Percentiles rank a stretch among this genome's conserved stretches.
These are phyloP conservation scores for Aspergillus carlsbadensis DNA, from an alignment of 495 filamentous ascomycete species.

Conservation along the genomic window DNA sequence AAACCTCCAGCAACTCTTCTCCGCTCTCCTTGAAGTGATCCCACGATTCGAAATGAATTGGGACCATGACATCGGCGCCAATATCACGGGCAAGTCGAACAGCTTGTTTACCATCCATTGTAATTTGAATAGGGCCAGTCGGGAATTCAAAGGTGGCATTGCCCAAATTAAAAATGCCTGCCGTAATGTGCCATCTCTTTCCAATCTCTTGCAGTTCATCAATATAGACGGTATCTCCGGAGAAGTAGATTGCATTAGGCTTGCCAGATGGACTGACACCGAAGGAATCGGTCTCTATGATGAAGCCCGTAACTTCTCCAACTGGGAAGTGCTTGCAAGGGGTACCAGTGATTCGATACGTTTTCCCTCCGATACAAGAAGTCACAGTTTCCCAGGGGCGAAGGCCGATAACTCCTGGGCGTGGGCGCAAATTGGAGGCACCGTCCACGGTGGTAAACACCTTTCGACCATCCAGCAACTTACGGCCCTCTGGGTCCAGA, in stretches of 20 bases:
- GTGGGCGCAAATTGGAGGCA: neutral
- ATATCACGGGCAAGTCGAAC: constrained; percentile 40
- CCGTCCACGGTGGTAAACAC: neutral
- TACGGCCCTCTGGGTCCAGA: neutral
- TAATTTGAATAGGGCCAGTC: constrained; percentile 41
- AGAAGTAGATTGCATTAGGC: constrained; percentile 55
- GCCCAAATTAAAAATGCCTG: constrained; percentile 31
- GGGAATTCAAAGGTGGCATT: constrained; percentile 24
- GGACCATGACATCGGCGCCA: constrained; percentile 48
- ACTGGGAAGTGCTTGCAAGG: constrained; percentile 5
- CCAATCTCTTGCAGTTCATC: constrained; percentile 35
- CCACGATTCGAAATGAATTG: constrained; percentile 56
- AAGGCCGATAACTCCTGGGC: neutral
- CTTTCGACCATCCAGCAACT: neutral
- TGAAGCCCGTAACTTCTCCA: constrained; percentile 4
- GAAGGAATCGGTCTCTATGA: constrained; percentile 27
- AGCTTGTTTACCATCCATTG: constrained; percentile 50
- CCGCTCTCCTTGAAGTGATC: constrained; percentile 44
- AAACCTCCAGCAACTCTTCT: constrained; percentile 20
- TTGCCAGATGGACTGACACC: constrained; percentile 33
- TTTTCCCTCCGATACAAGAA: neutral
- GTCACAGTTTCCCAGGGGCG: constrained; percentile 3
- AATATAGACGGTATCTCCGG: constrained; percentile 55
- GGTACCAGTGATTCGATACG: neutral
- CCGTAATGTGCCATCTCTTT: constrained; percentile 21